Evolutionary conservation across 768 basidiomycete genomes (phyloP), one percentile per base, ranked within the genome.

Genomic region (Trametes elegans): DNA sequence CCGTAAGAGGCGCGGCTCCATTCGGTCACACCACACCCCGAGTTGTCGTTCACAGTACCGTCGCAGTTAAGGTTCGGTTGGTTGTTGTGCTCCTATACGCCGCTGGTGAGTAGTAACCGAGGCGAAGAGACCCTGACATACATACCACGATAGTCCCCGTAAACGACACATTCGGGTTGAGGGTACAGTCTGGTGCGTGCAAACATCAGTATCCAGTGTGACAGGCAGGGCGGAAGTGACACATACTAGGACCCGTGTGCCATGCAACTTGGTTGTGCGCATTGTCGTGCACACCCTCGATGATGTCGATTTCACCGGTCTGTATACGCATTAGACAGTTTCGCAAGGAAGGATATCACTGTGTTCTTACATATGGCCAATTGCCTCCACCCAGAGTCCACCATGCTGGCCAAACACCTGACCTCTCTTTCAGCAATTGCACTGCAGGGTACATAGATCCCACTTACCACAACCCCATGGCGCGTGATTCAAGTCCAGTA

Each of bases 381-480:
- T 67, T 53, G 1, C 78, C 82, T 55, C 65, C 67, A 41, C 85
- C 86, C 24, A 83, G 64, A 7, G 81, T 84, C 89, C 88, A 90
- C 68, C 85, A 90, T 5, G 88, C 87, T 38, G 90, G 91, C 92
- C 93, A 93, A 19, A 86, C 82, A 62, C 80, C 87, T 89, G 36
- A 10, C 46, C 5, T 7, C 19, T 8, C 42, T 27, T 39, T 63
- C 39, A 45, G 60, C 21, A 34, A 3, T 36, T 5, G 26, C 16
- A 36, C 51, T 27, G 53, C 45, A 34, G n/a, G 19, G 16, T 5
- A 42, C 42, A 40, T 27, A 52, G 29, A 27, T 0, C n/a, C 26
- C 24, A 71, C 80, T 51, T 73, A 83, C 91, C 90, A 71, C 93
- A 96, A 49, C 93, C 93, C 82, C 87, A 91, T 0, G 93, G 93